Base-by-base conservation (phyloP, 257 asterid species). In the Petrea volubilis region DNA sequence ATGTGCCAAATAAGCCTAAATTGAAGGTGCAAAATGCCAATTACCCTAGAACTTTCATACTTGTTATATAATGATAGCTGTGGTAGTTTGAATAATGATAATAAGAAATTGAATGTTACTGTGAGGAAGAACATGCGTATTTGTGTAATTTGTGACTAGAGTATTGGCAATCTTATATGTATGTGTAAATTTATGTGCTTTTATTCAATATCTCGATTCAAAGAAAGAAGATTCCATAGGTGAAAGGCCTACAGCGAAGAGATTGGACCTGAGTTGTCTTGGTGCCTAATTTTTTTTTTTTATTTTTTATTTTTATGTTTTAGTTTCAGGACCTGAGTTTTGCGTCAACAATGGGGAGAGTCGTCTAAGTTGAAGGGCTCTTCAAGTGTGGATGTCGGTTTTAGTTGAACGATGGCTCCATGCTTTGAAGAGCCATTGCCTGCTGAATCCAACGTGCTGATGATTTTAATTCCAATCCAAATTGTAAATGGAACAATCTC, bases 301-400 rank as follows among this genome's bases (percentile, higher is more conserved):
- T n/a, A n/a, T n/a, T n/a, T n/a, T n/a, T n/a, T n/a, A n/a, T n/a
- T n/a, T n/a, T n/a, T 31, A 41, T 15, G 31, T 34, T 31, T 21
- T 12, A 12, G 14, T 44, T 51, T 36, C 72, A 65, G 67, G 67
- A 59, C 17, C 2, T 73, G 50, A 71, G 79, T 29, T 52, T 78
- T 68, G 20, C 28, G 24, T 60, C 5, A 64, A 38, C 58, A 36
- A 47, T 40, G 68, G 7, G 15, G 40, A 38, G 63, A 60, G 38
- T 41, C 31, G 12, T 17, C 33, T 0, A 55, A 64, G 31, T 74
- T 68, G 70, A 23, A 21, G 70, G 66, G 46, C 63, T 73, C 49
- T 70, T 62, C 61, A 21, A 34, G 23, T 70, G 56, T 64, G 52
- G 67, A 64, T 64, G 46, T 53, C 46, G 53, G 59, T 59, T 25